These are phyloP conservation scores for Fabrea salina DNA, from an alignment of 169 alveolate species.

Conservation along the genomic window DNA sequence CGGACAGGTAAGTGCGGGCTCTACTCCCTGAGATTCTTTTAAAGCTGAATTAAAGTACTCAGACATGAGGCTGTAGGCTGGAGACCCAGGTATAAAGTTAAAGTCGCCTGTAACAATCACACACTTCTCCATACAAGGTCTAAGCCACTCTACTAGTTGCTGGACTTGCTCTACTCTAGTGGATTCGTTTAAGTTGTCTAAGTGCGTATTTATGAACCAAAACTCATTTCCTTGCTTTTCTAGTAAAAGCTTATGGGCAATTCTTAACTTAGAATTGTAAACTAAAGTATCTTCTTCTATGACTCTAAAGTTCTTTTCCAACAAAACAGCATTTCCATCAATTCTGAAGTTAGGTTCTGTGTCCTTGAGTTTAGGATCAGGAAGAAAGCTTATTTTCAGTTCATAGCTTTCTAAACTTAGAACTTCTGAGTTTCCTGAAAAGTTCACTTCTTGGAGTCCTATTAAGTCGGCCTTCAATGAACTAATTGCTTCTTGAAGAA, in stretches of 20 bases:
- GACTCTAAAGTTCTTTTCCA: background rate
- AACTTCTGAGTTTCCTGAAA: background rate
- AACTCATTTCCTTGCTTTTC: background rate
- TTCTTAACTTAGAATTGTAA: background rate
- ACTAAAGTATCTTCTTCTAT: background rate
- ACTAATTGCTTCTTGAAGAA: background rate
- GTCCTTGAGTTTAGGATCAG: background rate
- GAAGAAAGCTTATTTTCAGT: background rate
- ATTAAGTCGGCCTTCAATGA: conserved; percentile 1
- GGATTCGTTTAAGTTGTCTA: background rate
- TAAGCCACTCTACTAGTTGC: background rate
- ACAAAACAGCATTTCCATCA: conserved; percentile 28
- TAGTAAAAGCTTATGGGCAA: background rate
- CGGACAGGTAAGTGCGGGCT: conserved; percentile 11
- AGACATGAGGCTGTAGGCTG: background rate
- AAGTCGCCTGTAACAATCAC: conserved; percentile 3
- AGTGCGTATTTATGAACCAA: background rate
- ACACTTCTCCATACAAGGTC: background rate
- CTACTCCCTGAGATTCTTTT: conserved; percentile 1
- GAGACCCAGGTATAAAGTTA: conserved; percentile 15
- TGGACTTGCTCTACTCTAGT: background rate
- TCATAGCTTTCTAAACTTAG: background rate
- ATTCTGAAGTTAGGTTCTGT: background rate
- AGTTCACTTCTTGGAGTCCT: conserved; percentile 27
- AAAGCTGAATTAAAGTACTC: conserved; percentile 10